Conservation (phyloP, 2,329 filamentous ascomycete species). For the Hypoxylon sp. region DNA sequence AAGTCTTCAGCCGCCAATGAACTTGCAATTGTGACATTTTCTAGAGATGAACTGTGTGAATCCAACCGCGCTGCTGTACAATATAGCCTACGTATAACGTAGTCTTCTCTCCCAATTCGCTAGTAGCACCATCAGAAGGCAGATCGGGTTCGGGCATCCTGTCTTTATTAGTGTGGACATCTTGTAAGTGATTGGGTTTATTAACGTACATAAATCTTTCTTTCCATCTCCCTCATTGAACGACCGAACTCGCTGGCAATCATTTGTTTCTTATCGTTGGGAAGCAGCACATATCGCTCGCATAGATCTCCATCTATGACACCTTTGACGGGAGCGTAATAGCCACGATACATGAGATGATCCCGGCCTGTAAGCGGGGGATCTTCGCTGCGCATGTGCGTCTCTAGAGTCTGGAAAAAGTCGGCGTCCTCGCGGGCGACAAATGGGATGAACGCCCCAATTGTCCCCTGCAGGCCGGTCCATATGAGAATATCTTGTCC, state of each 20-base stretch:
- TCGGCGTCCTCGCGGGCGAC: constrained; percentile 92
- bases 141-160: background rate
- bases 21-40: too few species aligned
- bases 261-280: constrained; percentile 92
- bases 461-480: constrained; percentile 95
- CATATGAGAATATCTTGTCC: constrained; percentile 93
- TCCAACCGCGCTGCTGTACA: too few species aligned
- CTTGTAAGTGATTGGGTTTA: background rate
- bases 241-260: constrained; percentile 94
- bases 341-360: constrained; percentile 94
- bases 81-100: background rate
- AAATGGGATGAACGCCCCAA: constrained; percentile 95
- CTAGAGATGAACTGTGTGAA: too few species aligned
- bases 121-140: background rate
- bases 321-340: constrained; percentile 96
- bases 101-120: background rate
- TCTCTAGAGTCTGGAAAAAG: constrained; percentile 96
- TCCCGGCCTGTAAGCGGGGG: constrained; percentile 91
- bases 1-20: too few species aligned
- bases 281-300: constrained; percentile 87
- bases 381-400: constrained; percentile 88
- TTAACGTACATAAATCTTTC: constrained; percentile 82
- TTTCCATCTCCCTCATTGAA: constrained; percentile 91
- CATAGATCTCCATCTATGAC: constrained; percentile 97
- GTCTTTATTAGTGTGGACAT: background rate